phyloP scores from a whole-genome alignment of 306 rosid genomes.

The Cicer arietinum region DNA sequence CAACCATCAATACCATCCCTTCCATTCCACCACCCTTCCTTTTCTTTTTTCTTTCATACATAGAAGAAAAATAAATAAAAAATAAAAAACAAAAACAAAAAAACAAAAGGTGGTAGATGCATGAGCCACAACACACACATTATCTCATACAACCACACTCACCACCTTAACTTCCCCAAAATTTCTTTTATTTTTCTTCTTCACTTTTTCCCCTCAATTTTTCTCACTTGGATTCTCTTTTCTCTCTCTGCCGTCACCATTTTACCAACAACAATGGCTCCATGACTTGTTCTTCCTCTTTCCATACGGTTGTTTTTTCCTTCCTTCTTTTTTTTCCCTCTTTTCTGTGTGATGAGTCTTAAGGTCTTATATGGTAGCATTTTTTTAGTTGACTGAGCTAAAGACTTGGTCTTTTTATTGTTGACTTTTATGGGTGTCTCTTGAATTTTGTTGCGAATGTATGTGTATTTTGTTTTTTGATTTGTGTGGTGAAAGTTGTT shows the following conservation, averaged over 20 bases:
- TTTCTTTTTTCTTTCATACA: conserved; percentile 29
- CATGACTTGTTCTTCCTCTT: conserved; percentile 19
- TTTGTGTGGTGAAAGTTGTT: conserved; percentile 55
- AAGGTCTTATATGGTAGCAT: conserved; percentile 47
- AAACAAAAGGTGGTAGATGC: conserved; percentile 94
- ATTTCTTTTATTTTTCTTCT: conserved; percentile 41
- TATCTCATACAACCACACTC: conserved; percentile 49
- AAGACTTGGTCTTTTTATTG: conserved; percentile 36
- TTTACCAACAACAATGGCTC: conserved; percentile 40
- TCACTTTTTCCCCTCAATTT: conserved; percentile 35
- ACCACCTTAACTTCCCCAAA: conserved; percentile 71
- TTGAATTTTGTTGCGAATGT: conserved; percentile 43
- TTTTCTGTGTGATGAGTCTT: conserved; percentile 49
- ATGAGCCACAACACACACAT: conserved; percentile 69
- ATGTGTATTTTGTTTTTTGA: conserved; percentile 43
- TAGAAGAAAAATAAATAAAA: not conserved
- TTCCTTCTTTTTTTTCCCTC: conserved; percentile 31
- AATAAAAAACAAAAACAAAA: conserved; percentile 16
- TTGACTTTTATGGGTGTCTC: conserved; percentile 48
- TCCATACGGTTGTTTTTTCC: conserved; percentile 23
- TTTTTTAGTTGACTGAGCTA: conserved; percentile 63
- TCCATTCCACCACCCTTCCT: conserved; percentile 52
- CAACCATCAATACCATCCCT: conserved; percentile 51
- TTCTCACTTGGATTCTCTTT: conserved; percentile 44
- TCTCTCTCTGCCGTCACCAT: conserved; percentile 32